Evolutionary conservation across 2,329 filamentous ascomycete genomes (phyloP).

Genomic region (Xylariaceae sp.): DNA sequence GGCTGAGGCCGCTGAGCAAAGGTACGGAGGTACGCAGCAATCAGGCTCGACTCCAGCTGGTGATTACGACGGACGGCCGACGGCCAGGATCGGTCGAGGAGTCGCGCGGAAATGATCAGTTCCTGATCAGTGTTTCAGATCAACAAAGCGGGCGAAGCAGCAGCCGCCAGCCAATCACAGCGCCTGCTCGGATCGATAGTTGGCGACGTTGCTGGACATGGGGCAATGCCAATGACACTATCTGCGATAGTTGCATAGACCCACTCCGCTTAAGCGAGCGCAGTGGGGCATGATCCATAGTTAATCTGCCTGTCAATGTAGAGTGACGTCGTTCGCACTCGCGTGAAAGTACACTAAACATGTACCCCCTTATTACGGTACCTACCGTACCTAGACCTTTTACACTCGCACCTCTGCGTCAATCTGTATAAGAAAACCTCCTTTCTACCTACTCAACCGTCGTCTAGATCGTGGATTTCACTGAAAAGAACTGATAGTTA

Average conservation of each 20-base stretch:
- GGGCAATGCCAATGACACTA: not conserved
- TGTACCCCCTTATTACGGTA: too few species aligned
- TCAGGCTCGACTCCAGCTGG: too few species aligned
- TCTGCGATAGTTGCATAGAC: not conserved
- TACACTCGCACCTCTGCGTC: too few species aligned
- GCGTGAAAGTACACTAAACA: too few species aligned
- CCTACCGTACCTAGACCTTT: too few species aligned
- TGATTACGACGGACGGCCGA: too few species aligned
- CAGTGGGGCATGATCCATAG: not conserved
- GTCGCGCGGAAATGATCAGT: not conserved
- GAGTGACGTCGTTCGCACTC: too few species aligned
- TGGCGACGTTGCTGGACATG: too few species aligned
- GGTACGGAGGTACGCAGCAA: conserved; percentile 6
- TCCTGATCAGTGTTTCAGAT: conserved; percentile 21
- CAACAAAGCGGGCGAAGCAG: conserved; percentile 23
- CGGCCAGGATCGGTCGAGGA: not conserved
- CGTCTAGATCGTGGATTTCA: too few species aligned
- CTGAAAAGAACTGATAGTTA: too few species aligned
- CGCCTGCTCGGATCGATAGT: not conserved
- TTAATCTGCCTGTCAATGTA: not conserved
- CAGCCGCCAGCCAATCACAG: conserved; percentile 14
- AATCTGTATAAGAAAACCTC: too few species aligned
- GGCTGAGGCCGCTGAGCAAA: not conserved
- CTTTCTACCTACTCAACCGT: too few species aligned
- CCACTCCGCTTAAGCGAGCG: not conserved